These are phyloP conservation scores for Yamadazyma laniorum DNA, from an alignment of 805 yeast genomes.

Conservation along the genomic window DNA sequence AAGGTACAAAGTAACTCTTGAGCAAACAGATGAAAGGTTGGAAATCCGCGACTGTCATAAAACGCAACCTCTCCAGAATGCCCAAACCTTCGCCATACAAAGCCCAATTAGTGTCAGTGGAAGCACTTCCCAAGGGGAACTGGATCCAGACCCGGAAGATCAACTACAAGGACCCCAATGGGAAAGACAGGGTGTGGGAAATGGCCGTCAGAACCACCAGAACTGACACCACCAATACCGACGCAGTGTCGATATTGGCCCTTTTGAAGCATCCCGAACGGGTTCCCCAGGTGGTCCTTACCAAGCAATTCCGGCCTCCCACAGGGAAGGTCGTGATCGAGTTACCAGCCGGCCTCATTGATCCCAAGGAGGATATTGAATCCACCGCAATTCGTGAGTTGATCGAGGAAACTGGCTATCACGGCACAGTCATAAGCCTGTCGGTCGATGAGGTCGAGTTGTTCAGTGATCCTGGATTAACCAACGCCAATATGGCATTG, in stretches of 20 bases:
- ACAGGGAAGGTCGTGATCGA: slow-evolving; percentile 85
- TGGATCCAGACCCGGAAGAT: slow-evolving; percentile 59
- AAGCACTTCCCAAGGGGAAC: slow-evolving; percentile 37
- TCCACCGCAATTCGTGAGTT: slow-evolving; percentile 85
- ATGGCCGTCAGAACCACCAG: slow-evolving; percentile 81
- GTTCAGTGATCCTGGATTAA: slow-evolving; percentile 79
- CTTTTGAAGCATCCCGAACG: slow-evolving; percentile 49
- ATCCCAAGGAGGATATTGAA: slow-evolving; percentile 74
- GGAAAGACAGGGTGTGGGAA: slow-evolving; percentile 78
- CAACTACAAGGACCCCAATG: slow-evolving; percentile 70
- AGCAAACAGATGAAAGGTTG: no score
- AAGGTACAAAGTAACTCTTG: no score
- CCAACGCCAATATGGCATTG: slow-evolving; percentile 81
- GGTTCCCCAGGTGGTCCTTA: slow-evolving; percentile 52
- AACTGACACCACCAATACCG: slow-evolving; percentile 55
- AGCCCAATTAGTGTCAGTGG: slow-evolving; percentile 31
- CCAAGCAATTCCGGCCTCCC: slow-evolving; percentile 93
- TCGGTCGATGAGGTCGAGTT: slow-evolving; percentile 34
- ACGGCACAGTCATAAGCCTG: slow-evolving; percentile 54
- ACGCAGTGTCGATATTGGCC: slow-evolving; percentile 90
- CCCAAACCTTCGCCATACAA: slow-evolving; percentile 34
- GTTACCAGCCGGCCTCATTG: slow-evolving; percentile 93
- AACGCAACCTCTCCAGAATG: slow-evolving; percentile 3
- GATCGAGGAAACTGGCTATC: slow-evolving; percentile 89
- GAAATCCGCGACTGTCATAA: background rate